Evolutionary conservation across 805 yeast genomes (phyloP), one percentile per base, ranked within the genome.

Genomic region (Sugiyamaella mastotermitis): DNA sequence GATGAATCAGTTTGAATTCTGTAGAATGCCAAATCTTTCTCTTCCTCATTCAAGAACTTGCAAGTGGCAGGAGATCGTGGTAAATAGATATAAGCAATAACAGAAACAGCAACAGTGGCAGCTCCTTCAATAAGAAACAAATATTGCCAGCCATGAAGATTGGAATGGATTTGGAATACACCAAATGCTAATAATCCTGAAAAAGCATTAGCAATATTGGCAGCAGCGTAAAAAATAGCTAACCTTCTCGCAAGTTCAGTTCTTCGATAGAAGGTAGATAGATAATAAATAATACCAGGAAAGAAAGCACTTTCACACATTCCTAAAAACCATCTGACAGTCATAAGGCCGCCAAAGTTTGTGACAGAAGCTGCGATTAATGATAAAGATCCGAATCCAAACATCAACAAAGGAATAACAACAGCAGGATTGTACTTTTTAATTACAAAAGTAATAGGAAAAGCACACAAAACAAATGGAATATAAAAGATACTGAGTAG

Each of bases 401-500:
- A 60, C 65, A 67, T 69, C 43, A 70, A 54, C 6, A 58, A 36
- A 3, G 75, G 74, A 33, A 68, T 62, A 4, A 68, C 65, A 28
- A 59, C 62, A 2, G 72, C 70, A 30, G 74, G 68, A 35, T 63
- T 62, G 46, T 52, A 68, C 40, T 51, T 58, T 49, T 65, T 66
- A 36, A 67, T 62, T n/a, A 68, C 45, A 29, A 47, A 40, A 1
- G 45, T 45, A 15, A 68, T 41, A 8, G 74, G 75, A 35, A 68
- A 59, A 3, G 68, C 86, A 48, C 78, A 78, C 1, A 65, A 39
- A 17, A 80, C 64, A 53, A 82, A 82, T 5, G 86, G 86, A 9
- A 80, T 79, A 48, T 80, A 82, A 58, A 82, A 81, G 7, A 81
- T 72, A 5, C 84, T 77, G 47, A 82, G 66, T 3, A 82, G 80